Evolutionary conservation across 352 stramenopile genomes (phyloP), one percentile per base, ranked within the genome.

Genomic region (Globisporangium camurandrum): DNA sequence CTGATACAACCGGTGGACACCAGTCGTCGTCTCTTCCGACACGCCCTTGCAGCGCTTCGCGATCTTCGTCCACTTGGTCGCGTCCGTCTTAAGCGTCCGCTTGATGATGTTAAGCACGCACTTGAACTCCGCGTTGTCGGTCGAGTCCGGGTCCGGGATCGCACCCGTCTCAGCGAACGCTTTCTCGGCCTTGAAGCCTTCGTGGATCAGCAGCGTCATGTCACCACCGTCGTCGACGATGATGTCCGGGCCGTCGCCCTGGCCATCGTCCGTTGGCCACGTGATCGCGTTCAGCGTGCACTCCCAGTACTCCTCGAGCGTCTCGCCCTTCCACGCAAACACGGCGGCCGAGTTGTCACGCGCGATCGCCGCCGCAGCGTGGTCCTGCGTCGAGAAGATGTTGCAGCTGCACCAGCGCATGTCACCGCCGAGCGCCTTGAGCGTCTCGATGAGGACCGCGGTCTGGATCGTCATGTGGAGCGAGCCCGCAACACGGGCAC

Each of bases 401-500:
- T 99, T 99, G 86, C 96, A 98, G 49, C 85, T 97, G 83, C 96
- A 99, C 96, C 96, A 99, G 52, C 96, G 88, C 43, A 99, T 95
- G 73, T 98, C 90, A 58, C 83, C 93, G 57, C 96, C 95, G 39
- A 98, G 85, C 24, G 90, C 81, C 70, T 98, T 96, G 24, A 99
- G 75, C 16, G 96, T 99, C 76, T 99, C 95, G 61, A 99, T 99
- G 40, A 99, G 88, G 51, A 99, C 96, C 20, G 95, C 96, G 17
- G 96, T 99, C 72, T 99, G 96, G 73, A 99, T 98, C 57, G 96
- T 99, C 96, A 99, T 99, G 88, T 99, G 96, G 55, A 99, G 82
- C 39, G 94, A 98, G 63, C 96, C 96, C 46, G 94, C 95, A 43
- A 98, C 90, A 48, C 87, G 78, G 6, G 95, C 90, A 61, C 89